Base-by-base conservation (phyloP, 2,329 filamentous ascomycete genomes). In the Fusarium sp. region DNA sequence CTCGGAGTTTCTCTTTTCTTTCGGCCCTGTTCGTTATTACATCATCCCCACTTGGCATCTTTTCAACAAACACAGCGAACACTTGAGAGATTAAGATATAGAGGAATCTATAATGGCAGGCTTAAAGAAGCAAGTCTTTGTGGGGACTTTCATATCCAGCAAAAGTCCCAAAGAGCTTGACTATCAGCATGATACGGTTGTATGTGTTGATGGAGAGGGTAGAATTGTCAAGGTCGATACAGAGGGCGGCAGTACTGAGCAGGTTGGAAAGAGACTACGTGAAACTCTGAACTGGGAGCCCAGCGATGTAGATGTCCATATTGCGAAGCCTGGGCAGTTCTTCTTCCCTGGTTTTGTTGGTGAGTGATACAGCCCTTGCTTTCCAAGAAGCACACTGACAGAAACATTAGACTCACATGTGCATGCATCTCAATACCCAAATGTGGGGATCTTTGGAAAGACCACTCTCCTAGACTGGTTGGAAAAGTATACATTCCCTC, bases 341-440 rank as follows among this genome's bases (percentile, higher is more conserved):
- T 94, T 94, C 84, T 95, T 96, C 76, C 93, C 93, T 0, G 93
- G 93, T 10, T 94, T 95, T 78, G 90, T 96, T 67, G 92, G 91
- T 92, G 80, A 74, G 85, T 80, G 33, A 7, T 27, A 21, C 19
- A 21, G 21, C 10, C 31, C 16, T 25, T 4, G 35, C 44, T 35
- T 18, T 29, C 25, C 23, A 27, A 27, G 19, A 44, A 29, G 5
- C 12, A 37, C 51, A 33, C 76, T 77, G 25, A 77, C 42, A 23
- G 29, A 49, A 46, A 25, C 37, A 38, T 35, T 16, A 95, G 95
- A 99, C 81, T 97, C 96, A 2, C 96, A 99, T 80, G 93, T 97
- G 64, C 96, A 99, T 80, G 96, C 96, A 14, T 89, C 95, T 0
- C 96, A 99, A 83, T 98, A 97, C 78, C 94, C 95, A 64, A 99